Evolutionary conservation across 1,284 basidiomycete genomes (phyloP).

Genomic region (Melanopsichium pennsylvanicum): DNA sequence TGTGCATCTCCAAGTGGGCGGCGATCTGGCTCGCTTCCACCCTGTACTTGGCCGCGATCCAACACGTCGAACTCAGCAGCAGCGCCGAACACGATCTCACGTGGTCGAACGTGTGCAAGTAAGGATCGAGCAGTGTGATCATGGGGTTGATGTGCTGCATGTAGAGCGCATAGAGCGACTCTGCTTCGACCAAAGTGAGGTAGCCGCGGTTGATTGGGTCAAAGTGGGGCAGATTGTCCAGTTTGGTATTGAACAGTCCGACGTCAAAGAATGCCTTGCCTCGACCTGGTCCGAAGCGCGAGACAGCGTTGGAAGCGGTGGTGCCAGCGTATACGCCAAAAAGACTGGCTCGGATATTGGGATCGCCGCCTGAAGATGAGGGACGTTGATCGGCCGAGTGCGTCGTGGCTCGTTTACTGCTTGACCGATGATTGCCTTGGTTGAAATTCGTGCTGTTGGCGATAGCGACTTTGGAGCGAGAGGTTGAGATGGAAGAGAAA

Average conservation of each 20-base stretch:
- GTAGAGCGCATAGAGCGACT: constrained; percentile 33
- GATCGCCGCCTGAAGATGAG: neutral
- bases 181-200: constrained; percentile 33
- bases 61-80: constrained; percentile 40
- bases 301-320: constrained; percentile 25
- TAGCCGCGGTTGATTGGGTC: constrained; percentile 45
- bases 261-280: constrained; percentile 45
- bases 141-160: constrained; percentile 46
- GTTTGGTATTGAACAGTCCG: constrained; percentile 41
- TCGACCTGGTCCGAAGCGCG: constrained; percentile 35
- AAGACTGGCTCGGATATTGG: constrained; percentile 9
- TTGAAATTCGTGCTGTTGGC: too few relatives aligned
- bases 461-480: neutral
- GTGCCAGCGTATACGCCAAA: constrained; percentile 22
- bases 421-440: too few relatives aligned
- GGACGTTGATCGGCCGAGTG: neutral
- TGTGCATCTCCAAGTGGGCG: constrained; percentile 34
- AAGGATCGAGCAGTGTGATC: constrained; percentile 49
- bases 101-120: constrained; percentile 48
- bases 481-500: neutral
- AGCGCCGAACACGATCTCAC: constrained; percentile 41
- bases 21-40: constrained; percentile 34
- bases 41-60: constrained; percentile 44
- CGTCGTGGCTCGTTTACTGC: too few relatives aligned
- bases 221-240: constrained; percentile 35